Base-by-base conservation (phyloP, 1,139 yeast genomes). In the Saccharomyces hybrid region DNA sequence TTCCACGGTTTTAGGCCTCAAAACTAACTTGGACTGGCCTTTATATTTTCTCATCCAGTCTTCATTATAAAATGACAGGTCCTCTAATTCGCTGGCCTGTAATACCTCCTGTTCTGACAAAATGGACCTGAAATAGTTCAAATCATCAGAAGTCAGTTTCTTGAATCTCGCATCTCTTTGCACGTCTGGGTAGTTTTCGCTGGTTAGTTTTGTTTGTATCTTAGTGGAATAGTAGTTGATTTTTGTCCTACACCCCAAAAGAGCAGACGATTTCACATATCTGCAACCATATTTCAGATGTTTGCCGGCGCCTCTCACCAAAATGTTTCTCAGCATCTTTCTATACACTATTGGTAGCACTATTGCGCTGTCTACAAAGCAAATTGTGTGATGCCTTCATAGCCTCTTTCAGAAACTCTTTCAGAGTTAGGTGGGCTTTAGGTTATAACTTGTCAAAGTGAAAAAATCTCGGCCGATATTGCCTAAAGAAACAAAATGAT, bases 41-140 rank as follows among this genome's bases (percentile, higher is more conserved):
- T 83, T 78, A 72, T 91, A 93, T 72, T 93, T 93, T 69, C 90
- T 80, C 97, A 91, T 93, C 95, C 96, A 89, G 71, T 93, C 99
- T 69, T 88, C 95, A 67, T 93, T 93, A 76, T 74, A 89, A 58
- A 80, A 81, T 38, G 80, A 78, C 52, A 91, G 75, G 64, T 52
- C 49, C 7, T 48, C 46, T 3, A 24, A 32, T n/a, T 80, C 81
- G 3, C 80, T 78, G 53, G 74, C 84, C 61, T 66, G 79, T 54
- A 75, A 71, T 57, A 79, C 76, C 58, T 72, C 80, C 51, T 72
- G 78, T 64, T 72, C 74, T 1, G 76, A 74, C 57, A 90, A 72
- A 31, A 91, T 74, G 0, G 80, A 67, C 61, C 75, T 74, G 75
- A 93, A 93, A 63, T 71, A 77, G 0, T 72, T 77, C n/a, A 91